Conservation (phyloP, 2,329 filamentous ascomycete genomes). For the Trichoderma breve region DNA sequence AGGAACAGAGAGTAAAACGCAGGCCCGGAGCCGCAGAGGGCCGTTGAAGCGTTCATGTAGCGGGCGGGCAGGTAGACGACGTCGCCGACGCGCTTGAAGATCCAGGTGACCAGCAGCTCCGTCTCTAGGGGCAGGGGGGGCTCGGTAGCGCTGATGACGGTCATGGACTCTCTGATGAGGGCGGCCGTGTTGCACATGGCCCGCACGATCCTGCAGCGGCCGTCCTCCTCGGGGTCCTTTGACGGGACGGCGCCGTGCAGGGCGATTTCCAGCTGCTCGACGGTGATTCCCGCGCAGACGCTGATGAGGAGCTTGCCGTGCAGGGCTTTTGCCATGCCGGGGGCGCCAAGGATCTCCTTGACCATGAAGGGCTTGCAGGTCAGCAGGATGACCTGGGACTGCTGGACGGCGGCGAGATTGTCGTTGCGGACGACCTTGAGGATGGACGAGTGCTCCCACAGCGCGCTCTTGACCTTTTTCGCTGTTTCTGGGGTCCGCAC, state of each 20-base stretch:
- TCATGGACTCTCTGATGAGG: slow-evolving; percentile 78
- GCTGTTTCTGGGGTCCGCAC: slow-evolving; percentile 69
- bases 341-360: slow-evolving; percentile 62
- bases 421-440: slow-evolving; percentile 69
- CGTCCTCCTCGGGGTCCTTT: slow-evolving; percentile 45
- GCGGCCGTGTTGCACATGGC: slow-evolving; percentile 85
- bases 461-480: slow-evolving; percentile 63
- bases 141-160: slow-evolving; percentile 65
- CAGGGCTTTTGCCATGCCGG: slow-evolving; percentile 70
- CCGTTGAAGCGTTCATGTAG: slow-evolving; percentile 71
- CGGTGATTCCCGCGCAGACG: slow-evolving; percentile 75
- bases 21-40: slow-evolving; percentile 71
- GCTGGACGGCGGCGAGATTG: slow-evolving; percentile 64
- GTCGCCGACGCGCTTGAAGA: slow-evolving; percentile 72
- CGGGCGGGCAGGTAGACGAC: slow-evolving; percentile 65
- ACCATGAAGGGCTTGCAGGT: slow-evolving; percentile 80
- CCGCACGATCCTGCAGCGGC: slow-evolving; percentile 64
- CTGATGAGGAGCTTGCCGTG: slow-evolving; percentile 78
- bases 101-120: slow-evolving; percentile 65
- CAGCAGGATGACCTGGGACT: slow-evolving; percentile 72
- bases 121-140: slow-evolving; percentile 56
- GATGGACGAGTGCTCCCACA: slow-evolving; percentile 60
- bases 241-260: slow-evolving; percentile 56
- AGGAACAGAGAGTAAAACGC: slow-evolving; percentile 75
- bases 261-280: slow-evolving; percentile 63